phyloP scores from a whole-genome alignment of 2,329 filamentous ascomycete genomes.

The Fusarium circinatum region DNA sequence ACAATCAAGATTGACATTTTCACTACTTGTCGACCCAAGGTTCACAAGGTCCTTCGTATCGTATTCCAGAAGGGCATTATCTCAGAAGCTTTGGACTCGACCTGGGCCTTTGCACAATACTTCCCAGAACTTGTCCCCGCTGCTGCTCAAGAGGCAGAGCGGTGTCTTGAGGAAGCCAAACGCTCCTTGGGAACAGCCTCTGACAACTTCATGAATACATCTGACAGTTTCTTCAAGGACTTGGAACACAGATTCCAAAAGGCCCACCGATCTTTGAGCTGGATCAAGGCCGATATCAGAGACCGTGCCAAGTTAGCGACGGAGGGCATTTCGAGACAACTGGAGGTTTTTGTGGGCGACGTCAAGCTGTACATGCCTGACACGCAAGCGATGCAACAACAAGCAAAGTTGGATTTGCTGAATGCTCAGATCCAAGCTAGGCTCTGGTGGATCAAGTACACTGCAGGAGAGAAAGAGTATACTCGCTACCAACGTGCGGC shows the following conservation, averaged over 20 bases:
- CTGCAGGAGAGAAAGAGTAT: conserved; percentile 59
- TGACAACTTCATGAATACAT: conserved; percentile 44
- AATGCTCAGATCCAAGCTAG: conserved; percentile 66
- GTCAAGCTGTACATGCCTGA: conserved; percentile 34
- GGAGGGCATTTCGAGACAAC: conserved; percentile 29
- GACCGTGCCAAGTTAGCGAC: conserved; percentile 29
- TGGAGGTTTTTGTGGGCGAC: conserved; percentile 30
- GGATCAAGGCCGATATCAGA: conserved; percentile 30
- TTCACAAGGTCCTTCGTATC: conserved; percentile 69
- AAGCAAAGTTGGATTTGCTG: conserved; percentile 58
- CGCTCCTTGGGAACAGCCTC: conserved; percentile 48
- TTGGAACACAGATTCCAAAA: conserved; percentile 34
- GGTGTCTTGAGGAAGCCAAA: conserved; percentile 49
- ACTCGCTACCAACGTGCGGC: conserved; percentile 61
- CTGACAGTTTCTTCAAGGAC: conserved; percentile 43
- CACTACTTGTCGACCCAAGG: conserved; percentile 67
- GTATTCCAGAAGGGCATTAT: conserved; percentile 65
- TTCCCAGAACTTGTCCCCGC: conserved; percentile 54
- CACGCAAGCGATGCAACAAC: conserved; percentile 49
- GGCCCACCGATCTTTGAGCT: conserved; percentile 38
- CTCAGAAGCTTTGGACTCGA: conserved; percentile 56
- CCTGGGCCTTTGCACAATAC: conserved; percentile 55
- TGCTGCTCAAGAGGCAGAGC: conserved; percentile 52
- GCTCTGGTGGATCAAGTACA: conserved; percentile 66
- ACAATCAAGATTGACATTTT: conserved; percentile 67